Evolutionary conservation across 1,284 basidiomycete species (phyloP).

Genomic region (Agroathelia rolfsii): DNA sequence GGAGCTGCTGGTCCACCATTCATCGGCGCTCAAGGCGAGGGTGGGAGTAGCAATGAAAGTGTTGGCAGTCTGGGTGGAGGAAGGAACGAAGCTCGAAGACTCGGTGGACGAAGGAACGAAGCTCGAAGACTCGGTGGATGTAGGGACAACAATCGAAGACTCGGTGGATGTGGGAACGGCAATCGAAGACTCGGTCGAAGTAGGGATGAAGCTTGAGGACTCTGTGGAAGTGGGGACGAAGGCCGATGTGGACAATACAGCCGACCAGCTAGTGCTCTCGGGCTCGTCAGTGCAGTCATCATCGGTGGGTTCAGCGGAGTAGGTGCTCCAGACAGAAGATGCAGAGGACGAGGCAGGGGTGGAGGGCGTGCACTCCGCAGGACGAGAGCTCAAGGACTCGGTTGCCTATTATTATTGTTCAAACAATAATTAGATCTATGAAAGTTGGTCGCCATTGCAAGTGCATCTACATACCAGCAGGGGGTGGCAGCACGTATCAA

Average conservation of each 20-base stretch:
- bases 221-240: not conserved
- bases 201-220: not conserved
- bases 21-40: slow-evolving; percentile 5
- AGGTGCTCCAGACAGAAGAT: slow-evolving; percentile 4
- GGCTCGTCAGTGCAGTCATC: slow-evolving; percentile 9
- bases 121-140: slow-evolving; percentile 12
- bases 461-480: no score
- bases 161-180: slow-evolving; percentile 9
- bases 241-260: not conserved
- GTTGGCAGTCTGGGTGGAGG: slow-evolving; percentile 8
- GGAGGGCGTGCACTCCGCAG: slow-evolving; percentile 12
- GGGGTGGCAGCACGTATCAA: slow-evolving; percentile 50
- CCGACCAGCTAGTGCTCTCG: slow-evolving; percentile 5
- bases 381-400: slow-evolving; percentile 8
- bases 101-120: slow-evolving; percentile 11
- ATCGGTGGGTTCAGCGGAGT: slow-evolving; percentile 18
- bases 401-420: not conserved
- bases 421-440: not conserved
- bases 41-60: slow-evolving; percentile 5
- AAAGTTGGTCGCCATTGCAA: slow-evolving; percentile 3
- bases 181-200: slow-evolving; percentile 12
- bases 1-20: slow-evolving; percentile 2
- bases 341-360: slow-evolving; percentile 15
- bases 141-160: slow-evolving; percentile 10
- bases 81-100: slow-evolving; percentile 10